Conservation (phyloP, 345 rosid genomes). For the Syzygium aqueum region DNA sequence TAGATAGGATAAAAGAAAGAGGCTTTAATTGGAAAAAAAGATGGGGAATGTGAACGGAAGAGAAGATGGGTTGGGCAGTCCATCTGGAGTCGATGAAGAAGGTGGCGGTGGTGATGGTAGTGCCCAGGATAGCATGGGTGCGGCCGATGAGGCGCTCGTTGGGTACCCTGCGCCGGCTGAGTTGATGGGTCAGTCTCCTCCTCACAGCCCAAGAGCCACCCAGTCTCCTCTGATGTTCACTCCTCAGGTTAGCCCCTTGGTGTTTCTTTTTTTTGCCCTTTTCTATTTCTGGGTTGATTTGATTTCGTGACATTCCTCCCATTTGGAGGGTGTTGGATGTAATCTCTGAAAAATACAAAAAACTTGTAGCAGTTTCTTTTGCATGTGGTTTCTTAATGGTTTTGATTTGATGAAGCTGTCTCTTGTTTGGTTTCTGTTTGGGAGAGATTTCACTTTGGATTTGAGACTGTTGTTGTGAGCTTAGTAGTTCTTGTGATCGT, state of each 20-base stretch:
- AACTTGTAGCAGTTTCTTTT: neutral
- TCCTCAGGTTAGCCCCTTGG: constrained; percentile 56
- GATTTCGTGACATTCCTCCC: neutral
- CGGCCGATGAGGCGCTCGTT: constrained; percentile 24
- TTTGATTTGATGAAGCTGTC: neutral
- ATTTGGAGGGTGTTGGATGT: neutral
- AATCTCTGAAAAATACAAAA: neutral
- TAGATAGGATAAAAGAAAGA: neutral
- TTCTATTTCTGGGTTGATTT: neutral
- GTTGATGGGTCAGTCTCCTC: constrained; percentile 90
- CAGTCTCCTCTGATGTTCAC: constrained; percentile 88
- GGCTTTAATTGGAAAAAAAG: neutral
- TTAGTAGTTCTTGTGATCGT: neutral
- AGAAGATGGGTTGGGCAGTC: constrained; percentile 61
- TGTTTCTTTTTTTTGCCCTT: neutral
- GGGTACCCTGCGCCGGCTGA: constrained; percentile 21
- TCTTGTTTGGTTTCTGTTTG: neutral
- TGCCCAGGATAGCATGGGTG: constrained; percentile 28
- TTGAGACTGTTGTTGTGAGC: neutral
- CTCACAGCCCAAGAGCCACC: constrained; percentile 76
- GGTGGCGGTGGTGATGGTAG: constrained; percentile 11
- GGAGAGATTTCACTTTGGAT: neutral
- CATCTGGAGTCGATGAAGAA: constrained; percentile 49
- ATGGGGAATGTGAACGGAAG: constrained; percentile 96
- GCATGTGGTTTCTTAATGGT: neutral